Base-by-base conservation (phyloP, 768 basidiomycete genomes). In the Russula sp. region DNA sequence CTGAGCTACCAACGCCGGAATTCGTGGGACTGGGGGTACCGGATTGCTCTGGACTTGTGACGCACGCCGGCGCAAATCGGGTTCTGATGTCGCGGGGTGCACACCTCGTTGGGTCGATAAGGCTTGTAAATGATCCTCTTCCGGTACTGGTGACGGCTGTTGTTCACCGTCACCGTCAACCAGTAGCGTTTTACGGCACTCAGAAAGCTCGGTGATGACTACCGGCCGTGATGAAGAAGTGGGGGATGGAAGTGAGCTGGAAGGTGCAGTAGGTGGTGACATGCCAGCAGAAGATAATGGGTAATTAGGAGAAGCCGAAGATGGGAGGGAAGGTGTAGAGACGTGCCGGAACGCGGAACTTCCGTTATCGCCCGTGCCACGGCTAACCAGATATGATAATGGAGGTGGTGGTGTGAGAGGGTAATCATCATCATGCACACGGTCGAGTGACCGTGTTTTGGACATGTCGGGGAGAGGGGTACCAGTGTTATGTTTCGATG, bases 381-480 rank as follows among this genome's bases (percentile, higher is more conserved):
- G 73, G 63, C 73, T 75, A 2, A 93, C 92, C 50, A 98, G 81
- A 74, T 93, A 95, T 0, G 92, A 92, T 56, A 98, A 70, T 5
- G 93, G 88, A 5, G 96, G 96, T 3, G 96, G 96, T 0, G 95
- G 96, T 3, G 89, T 85, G 43, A 97, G 77, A 4, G 91, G 93
- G 9, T 79, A 72, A 66, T 89, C 84, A 68, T 93, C 90, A 3
- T 90, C 87, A 39, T 65, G 59, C 18, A 18, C 18, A 43, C 72
- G 78, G 63, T 78, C 81, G 29, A 74, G 59, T 13, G 75, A 76
- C 16, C 76, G 78, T 7, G 75, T 67, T 16, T 74, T 69, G 10
- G 73, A 72, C 32, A 71, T 72, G 42, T 73, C 69, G 43, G 67
- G 70, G 7, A 60, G 34, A 13, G 66, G 58, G 29, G 69, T 61